A percentile compares a stretch with the other conserved stretches of the same genome.
These are phyloP conservation scores for Penicillium cosmopolitanum DNA, from an alignment of 495 filamentous ascomycete species.

Conservation along the genomic window DNA sequence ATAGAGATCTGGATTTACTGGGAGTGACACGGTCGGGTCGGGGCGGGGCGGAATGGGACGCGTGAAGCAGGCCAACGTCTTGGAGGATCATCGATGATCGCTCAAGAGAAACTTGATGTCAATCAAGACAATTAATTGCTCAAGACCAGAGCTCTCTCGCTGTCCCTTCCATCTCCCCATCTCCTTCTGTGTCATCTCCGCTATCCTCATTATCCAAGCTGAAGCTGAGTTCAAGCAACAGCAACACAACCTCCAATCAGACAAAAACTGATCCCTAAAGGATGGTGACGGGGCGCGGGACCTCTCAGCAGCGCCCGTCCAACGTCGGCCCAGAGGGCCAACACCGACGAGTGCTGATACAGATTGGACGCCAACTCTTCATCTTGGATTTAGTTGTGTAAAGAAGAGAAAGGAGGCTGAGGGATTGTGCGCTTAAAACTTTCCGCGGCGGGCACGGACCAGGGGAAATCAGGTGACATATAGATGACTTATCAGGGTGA, in stretches of 20 bases:
- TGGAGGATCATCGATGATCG: no score
- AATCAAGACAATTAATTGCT: no score
- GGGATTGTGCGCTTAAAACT: conserved; percentile 29
- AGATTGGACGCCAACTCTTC: conserved; percentile 51
- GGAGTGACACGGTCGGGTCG: no score
- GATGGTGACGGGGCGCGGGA: conserved; percentile 54
- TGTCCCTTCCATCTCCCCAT: neutral
- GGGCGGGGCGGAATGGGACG: no score
- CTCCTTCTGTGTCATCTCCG: neutral
- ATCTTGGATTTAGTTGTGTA: conserved; percentile 62
- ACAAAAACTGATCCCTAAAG: conserved; percentile 47
- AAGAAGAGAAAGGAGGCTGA: conserved; percentile 38
- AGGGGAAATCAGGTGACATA: neutral
- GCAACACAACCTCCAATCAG: conserved; percentile 53
- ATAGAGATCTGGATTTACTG: no score
- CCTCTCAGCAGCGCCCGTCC: conserved; percentile 56
- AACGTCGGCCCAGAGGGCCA: conserved; percentile 32
- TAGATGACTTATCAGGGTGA: no score
- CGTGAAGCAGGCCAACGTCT: no score
- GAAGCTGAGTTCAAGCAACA: neutral
- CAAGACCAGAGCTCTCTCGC: no score
- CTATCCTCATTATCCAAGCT: neutral
- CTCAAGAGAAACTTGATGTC: no score
- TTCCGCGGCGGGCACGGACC: conserved; percentile 26
- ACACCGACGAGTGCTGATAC: conserved; percentile 50